Evolutionary conservation across 306 rosid genomes (phyloP), one percentile per base, ranked within the genome.

Genomic region (Boehmeria nivea): DNA sequence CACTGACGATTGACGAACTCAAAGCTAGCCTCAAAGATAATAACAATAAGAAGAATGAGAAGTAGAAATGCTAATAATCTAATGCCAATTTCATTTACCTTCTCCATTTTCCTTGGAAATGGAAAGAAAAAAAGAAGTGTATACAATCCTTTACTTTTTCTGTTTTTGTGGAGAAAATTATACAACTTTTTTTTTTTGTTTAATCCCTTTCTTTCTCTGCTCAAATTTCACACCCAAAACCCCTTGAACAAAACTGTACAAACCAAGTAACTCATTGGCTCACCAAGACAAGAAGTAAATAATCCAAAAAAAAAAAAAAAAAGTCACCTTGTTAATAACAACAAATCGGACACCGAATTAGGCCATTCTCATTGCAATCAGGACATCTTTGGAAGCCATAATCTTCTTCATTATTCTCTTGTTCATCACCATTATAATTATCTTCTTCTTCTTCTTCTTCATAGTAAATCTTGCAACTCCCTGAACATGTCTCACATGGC

Each of bases 351-450:
- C 99, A 93, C 0, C 88, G 83, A 10, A 79, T 72, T 23, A 93
- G 82, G 4, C 99, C 99, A 74, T 85, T 93, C 70, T 93, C 99
- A 52, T 93, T 87, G 53, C 99, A 93, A 63, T 85, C 79, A 8
- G 82, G 77, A 58, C 96, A 93, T 12, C 96, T 83, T 20, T 85
- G 85, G 53, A 87, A 85, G 17, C 96, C 95, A 56, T 31, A 81
- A 3, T 50, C 72, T 45, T 44, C 75, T 37, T 36, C 68, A 5
- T 14, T 22, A 21, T 4, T 12, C 43, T 57, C 76, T 11, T 47
- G 57, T 3, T 47, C 61, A 8, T 51, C 75, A 3, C 47, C 51
- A 12, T 71, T 74, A 3, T 74, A 69, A 4, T 52, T 26, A 10
- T 68, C 79, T 6, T 79, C 81, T 2, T 57, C 74, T 3, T 67